phyloP scores from a whole-genome alignment of 1,284 basidiomycete genomes.

The Papiliotrema nemorosa region DNA sequence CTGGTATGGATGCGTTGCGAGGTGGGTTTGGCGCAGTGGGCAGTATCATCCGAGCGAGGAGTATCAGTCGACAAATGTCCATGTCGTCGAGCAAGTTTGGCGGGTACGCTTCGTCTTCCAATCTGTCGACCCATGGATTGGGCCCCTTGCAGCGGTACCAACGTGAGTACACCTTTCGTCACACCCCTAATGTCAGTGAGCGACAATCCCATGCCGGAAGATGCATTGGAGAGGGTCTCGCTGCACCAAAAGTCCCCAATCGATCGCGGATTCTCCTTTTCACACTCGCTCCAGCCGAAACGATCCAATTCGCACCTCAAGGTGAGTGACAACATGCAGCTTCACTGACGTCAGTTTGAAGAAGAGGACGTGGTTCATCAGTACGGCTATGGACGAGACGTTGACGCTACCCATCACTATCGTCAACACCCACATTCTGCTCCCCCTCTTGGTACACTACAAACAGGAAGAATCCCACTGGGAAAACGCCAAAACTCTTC shows the following conservation, averaged over 20 bases:
- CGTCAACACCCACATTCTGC: slow-evolving; percentile 19
- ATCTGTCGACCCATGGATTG: slow-evolving; percentile 37
- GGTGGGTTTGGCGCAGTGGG: slow-evolving; percentile 86
- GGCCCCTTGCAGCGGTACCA: slow-evolving; percentile 35
- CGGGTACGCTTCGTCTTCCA: slow-evolving; percentile 9
- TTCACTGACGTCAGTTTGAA: slow-evolving; percentile 32
- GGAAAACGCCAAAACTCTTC: slow-evolving; percentile 3
- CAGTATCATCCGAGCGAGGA: slow-evolving; percentile 77
- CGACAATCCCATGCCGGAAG: slow-evolving; percentile 45
- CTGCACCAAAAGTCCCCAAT: slow-evolving; percentile 21
- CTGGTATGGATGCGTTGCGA: slow-evolving; percentile 81
- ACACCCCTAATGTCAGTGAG: slow-evolving; percentile 41
- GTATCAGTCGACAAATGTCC: slow-evolving; percentile 30
- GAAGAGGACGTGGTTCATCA: slow-evolving; percentile 46
- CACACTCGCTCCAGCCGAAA: slow-evolving; percentile 8
- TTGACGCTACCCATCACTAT: slow-evolving; percentile 28
- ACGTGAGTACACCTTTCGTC: slow-evolving; percentile 35
- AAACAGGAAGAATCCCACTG: not conserved
- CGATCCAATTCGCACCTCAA: slow-evolving; percentile 32
- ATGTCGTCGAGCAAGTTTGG: slow-evolving; percentile 18
- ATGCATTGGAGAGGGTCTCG: slow-evolving; percentile 40
- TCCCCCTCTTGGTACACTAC: slow-evolving; percentile 6
- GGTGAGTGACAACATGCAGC: slow-evolving; percentile 15
- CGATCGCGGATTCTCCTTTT: slow-evolving; percentile 9
- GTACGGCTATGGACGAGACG: slow-evolving; percentile 37